Evolutionary conservation across 371 early-diverging fungal species (phyloP).

Genomic region (Coemansia linderi): DNA sequence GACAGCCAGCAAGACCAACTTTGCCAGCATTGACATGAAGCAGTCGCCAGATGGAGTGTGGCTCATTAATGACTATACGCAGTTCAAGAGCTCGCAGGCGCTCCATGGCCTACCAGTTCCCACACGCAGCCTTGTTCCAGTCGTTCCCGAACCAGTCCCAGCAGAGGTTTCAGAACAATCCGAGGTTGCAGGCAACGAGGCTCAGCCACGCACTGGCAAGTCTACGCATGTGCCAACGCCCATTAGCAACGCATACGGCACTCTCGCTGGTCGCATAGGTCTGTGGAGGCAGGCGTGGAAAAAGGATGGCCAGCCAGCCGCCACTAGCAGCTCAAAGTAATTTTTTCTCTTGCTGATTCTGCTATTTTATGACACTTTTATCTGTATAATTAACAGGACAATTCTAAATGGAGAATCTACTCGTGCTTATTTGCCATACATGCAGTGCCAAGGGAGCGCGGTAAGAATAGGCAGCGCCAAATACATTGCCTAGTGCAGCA

Average conservation of each 20-base stretch:
- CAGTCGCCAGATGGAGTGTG: background rate
- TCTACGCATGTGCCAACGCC: background rate
- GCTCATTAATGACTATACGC: slow-evolving; percentile 1
- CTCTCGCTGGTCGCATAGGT: background rate
- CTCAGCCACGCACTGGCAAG: background rate
- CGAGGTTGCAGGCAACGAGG: background rate
- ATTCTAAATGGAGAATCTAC: too few species aligned
- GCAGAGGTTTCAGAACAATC: background rate
- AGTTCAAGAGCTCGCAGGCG: background rate
- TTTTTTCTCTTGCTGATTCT: background rate
- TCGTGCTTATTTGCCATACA: too few species aligned
- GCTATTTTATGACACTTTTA: too few species aligned
- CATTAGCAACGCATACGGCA: background rate
- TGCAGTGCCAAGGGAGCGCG: too few species aligned
- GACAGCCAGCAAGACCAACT: background rate
- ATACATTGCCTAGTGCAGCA: too few species aligned
- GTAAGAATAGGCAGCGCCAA: too few species aligned
- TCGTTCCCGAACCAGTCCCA: background rate
- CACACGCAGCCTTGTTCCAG: background rate
- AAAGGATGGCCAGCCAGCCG: background rate
- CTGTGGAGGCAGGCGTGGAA: background rate
- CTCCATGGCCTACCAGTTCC: background rate
- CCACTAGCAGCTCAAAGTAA: background rate
- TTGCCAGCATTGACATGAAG: background rate
- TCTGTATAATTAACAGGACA: too few species aligned